Conservation (phyloP, 108 stramenopile genomes). For the Pseudonitzschia pungens region DNA sequence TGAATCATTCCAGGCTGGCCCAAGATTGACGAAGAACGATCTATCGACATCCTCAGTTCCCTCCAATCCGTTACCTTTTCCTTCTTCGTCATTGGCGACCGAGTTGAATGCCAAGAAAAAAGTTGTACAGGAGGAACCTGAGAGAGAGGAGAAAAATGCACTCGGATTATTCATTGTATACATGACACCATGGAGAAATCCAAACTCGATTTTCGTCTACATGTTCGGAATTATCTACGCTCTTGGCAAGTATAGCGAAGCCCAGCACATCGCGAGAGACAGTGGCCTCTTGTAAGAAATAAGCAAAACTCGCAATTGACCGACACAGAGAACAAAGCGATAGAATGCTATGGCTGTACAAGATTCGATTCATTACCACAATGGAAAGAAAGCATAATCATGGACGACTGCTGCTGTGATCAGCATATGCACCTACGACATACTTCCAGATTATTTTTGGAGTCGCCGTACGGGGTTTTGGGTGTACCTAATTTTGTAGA, state of each 20-base stretch:
- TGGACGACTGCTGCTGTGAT: too few relatives aligned
- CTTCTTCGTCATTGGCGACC: neutral
- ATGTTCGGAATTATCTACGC: conserved; percentile 42
- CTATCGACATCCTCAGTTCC: neutral
- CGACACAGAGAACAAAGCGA: too few relatives aligned
- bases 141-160: neutral
- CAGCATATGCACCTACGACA: too few relatives aligned
- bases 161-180: conserved; percentile 33
- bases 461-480: too few relatives aligned
- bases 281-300: neutral
- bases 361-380: too few relatives aligned
- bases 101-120: conserved; percentile 10
- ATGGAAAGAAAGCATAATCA: too few relatives aligned
- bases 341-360: too few relatives aligned
- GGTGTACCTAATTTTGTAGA: too few relatives aligned
- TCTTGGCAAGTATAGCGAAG: conserved; percentile 42
- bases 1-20: conserved; percentile 3
- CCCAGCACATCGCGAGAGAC: neutral
- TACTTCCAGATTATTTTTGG: too few relatives aligned
- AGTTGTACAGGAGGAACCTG: conserved; percentile 3
- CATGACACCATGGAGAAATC: conserved; percentile 58
- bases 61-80: neutral
- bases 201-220: conserved; percentile 64
- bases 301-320: too few relatives aligned
- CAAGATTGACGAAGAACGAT: neutral